Base-by-base conservation (phyloP, 768 basidiomycete species). In the Phallus indusiatus region DNA sequence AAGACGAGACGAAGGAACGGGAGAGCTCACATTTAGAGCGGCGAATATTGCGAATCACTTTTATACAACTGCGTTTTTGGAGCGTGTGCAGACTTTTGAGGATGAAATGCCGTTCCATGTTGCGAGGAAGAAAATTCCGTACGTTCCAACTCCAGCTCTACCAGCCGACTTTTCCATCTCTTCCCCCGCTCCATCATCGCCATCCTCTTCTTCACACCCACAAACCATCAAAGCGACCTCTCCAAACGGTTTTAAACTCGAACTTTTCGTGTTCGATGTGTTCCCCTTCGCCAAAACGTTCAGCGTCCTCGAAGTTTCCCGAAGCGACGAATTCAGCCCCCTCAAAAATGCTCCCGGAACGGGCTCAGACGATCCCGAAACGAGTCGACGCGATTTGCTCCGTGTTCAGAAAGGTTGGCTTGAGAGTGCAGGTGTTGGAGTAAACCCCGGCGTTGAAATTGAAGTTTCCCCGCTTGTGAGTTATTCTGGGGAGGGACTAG, bases 221-320 rank as follows among this genome's bases (percentile, higher is more conserved):
- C 76, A 83, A 61, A 22, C 67, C 4, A 72, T 94, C 68, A 94
- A 94, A 68, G 94, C 96, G 1, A 71, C 73, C 62, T 85, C 85
- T 68, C 90, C 93, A n/a, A 98, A 99, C 70, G 96, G 96, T 61
- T 95, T 98, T 91, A 99, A 99, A 75, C 83, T 99, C 62, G 96
- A 99, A 73, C 77, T 94, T 76, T 99, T 99, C 74, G 89, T 99
- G 34, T 99, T 99, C 67, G 96, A 99, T 73, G 96, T 99, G 49
- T 97, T 99, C 78, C 94, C 94, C 0, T 91, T 82, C 73, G 92
- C 93, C 24, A 71, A 84, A 67, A 76, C 72, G 54, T 92, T 94
- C 64, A 83, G 88, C 28, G 91, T 97, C 46, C 73, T 98, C 68
- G 94, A 97, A 71, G 92, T 96, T 48, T 81, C 82, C 54, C 76